Conservation (phyloP, 805 yeast species). For the Myxozyma mucilagina region DNA sequence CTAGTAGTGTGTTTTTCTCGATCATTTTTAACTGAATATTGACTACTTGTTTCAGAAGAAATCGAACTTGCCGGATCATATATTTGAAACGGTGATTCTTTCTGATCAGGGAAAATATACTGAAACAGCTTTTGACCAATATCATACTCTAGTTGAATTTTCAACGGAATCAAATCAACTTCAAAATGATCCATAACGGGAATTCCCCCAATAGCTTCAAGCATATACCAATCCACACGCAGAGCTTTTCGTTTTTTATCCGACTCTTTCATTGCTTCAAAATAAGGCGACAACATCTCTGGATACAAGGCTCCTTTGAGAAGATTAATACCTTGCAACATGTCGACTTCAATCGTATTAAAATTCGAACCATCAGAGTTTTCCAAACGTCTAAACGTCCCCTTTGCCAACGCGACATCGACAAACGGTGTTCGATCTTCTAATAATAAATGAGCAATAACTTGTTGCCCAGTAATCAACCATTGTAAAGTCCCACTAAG, state of each 20-base stretch:
- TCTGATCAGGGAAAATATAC: constrained; percentile 68
- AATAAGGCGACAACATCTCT: constrained; percentile 62
- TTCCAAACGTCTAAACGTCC: constrained; percentile 62
- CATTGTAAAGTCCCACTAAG: constrained; percentile 53
- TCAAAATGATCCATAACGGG: constrained; percentile 69
- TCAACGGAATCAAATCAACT: constrained; percentile 63
- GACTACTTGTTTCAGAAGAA: neutral
- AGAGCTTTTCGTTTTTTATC: constrained; percentile 42
- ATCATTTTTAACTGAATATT: neutral
- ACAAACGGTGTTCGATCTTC: constrained; percentile 62
- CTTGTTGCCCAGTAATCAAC: constrained; percentile 65
- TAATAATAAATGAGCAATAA: constrained; percentile 69
- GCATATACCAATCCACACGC: constrained; percentile 69
- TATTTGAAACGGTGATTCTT: constrained; percentile 36
- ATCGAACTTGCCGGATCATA: neutral
- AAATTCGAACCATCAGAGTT: constrained; percentile 65
- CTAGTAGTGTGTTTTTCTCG: neutral
- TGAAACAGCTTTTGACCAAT: constrained; percentile 63
- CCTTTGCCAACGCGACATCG: constrained; percentile 65
- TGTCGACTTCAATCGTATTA: constrained; percentile 58
- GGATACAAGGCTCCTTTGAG: constrained; percentile 61
- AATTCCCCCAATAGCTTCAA: constrained; percentile 87
- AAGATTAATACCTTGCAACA: constrained; percentile 70
- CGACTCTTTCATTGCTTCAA: constrained; percentile 35
- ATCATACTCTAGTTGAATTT: constrained; percentile 68